Evolutionary conservation across 805 yeast genomes (phyloP).

Genomic region (Phaffomyces antillensis): DNA sequence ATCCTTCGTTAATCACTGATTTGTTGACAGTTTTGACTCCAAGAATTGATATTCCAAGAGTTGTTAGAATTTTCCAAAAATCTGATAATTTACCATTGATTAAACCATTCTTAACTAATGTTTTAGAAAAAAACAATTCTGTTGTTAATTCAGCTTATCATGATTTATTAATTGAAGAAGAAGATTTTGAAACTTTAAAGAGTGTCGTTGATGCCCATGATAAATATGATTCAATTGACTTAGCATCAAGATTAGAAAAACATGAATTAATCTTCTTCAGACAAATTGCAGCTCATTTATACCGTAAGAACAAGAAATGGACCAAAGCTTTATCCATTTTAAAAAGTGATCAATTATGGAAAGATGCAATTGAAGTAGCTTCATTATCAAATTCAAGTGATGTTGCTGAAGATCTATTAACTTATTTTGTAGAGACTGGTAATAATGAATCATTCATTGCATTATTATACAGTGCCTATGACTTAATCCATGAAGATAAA

Average conservation of each 20-base stretch:
- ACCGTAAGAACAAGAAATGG: constrained; percentile 93
- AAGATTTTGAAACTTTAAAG: constrained; percentile 85
- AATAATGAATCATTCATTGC: constrained; percentile 94
- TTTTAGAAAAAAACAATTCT: constrained; percentile 81
- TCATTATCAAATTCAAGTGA: constrained; percentile 70
- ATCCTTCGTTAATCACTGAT: constrained; percentile 86
- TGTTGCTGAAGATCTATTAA: constrained; percentile 81
- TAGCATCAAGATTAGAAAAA: constrained; percentile 89
- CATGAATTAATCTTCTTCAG: constrained; percentile 89
- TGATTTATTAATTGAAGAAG: constrained; percentile 91
- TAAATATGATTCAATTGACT: constrained; percentile 84
- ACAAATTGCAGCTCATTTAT: constrained; percentile 90
- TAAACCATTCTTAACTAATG: constrained; percentile 90
- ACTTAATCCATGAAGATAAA: constrained; percentile 69
- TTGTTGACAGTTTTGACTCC: constrained; percentile 77
- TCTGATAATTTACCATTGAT: constrained; percentile 94
- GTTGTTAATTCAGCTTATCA: constrained; percentile 94
- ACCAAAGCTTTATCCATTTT: constrained; percentile 79
- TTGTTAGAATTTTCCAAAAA: constrained; percentile 88
- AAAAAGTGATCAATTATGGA: constrained; percentile 91
- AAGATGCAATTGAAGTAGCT: constrained; percentile 90
- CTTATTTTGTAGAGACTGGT: constrained; percentile 93
- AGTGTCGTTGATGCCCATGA: constrained; percentile 85
- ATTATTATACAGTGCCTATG: constrained; percentile 78
- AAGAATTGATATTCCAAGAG: constrained; percentile 89